These are phyloP conservation scores for Hymenoscyphus linearis DNA, from an alignment of 2,329 filamentous ascomycete species.

Conservation along the genomic window DNA sequence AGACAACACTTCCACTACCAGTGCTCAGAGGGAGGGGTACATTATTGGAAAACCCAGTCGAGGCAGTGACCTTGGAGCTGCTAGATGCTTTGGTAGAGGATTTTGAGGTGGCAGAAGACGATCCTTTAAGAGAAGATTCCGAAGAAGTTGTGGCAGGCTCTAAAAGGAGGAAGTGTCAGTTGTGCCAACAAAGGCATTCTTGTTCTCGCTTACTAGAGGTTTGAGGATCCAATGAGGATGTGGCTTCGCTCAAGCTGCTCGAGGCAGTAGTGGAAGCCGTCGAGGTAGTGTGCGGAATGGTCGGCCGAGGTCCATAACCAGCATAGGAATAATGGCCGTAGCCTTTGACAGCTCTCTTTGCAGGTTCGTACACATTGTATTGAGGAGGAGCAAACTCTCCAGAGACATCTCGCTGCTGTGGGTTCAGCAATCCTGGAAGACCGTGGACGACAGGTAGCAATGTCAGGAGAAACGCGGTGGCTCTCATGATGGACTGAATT, in stretches of 20 bases:
- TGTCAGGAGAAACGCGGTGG: conserved; percentile 15
- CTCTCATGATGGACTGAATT: conserved; percentile 26
- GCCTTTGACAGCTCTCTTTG: conserved; percentile 1
- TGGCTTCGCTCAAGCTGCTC: neutral
- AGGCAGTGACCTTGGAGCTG: neutral
- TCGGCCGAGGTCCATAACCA: conserved; percentile 27
- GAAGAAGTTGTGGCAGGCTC: neutral
- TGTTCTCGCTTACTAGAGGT: neutral
- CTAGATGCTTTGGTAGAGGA: neutral
- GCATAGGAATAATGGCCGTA: conserved; percentile 25
- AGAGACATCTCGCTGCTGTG: conserved; percentile 14
- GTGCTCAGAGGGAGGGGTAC: neutral
- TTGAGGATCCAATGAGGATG: conserved; percentile 3
- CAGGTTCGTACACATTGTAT: conserved; percentile 23
- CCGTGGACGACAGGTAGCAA: conserved; percentile 18
- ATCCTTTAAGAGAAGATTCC: neutral
- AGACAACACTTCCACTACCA: neutral
- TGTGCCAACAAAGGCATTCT: neutral
- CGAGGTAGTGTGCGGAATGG: conserved; percentile 10
- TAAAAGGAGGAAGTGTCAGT: neutral
- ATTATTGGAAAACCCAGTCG: neutral
- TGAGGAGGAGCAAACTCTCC: conserved; percentile 18
- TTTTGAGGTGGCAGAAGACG: neutral
- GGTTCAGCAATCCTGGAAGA: conserved; percentile 24
- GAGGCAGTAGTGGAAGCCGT: neutral